A percentile compares a stretch with the other conserved stretches of the same genome.
Evolutionary conservation across 306 rosid genomes (phyloP).

Genomic region (Malus domestica): DNA sequence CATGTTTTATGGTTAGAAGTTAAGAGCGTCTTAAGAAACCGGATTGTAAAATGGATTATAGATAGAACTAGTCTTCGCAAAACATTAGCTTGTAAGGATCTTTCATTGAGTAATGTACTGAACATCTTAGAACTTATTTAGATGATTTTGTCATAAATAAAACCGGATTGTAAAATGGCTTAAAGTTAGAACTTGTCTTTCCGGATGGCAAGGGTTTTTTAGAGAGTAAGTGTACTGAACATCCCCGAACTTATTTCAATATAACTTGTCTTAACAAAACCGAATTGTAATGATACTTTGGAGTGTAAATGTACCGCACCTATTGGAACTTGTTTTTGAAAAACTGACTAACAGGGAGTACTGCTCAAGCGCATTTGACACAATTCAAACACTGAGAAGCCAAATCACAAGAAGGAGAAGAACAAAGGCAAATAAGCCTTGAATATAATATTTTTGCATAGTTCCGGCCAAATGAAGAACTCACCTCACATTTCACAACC

Average conservation of each 20-base stretch:
- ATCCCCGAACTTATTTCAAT: not conserved
- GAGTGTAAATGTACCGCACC: not conserved
- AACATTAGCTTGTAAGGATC: not conserved
- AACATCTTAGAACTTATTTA: not conserved
- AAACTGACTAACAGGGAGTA: not conserved
- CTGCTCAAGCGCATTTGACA: not conserved
- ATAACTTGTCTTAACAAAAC: not conserved
- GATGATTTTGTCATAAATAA: not conserved
- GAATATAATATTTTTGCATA: not conserved
- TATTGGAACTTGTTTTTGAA: not conserved
- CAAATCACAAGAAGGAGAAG: not conserved
- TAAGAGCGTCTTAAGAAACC: not conserved
- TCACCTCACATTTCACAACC: not conserved
- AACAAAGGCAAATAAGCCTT: not conserved
- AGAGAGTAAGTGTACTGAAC: not conserved
- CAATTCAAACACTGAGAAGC: not conserved
- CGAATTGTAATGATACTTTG: too few relatives aligned
- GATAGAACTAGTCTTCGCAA: not conserved
- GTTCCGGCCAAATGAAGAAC: not conserved
- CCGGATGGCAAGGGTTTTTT: not conserved
- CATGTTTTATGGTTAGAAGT: not conserved
- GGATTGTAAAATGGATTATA: not conserved
- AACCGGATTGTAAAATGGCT: not conserved
- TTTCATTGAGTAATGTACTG: not conserved
- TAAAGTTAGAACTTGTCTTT: not conserved